Conservation (phyloP, 2,329 filamentous ascomycete species). For the Penicillium sp. region DNA sequence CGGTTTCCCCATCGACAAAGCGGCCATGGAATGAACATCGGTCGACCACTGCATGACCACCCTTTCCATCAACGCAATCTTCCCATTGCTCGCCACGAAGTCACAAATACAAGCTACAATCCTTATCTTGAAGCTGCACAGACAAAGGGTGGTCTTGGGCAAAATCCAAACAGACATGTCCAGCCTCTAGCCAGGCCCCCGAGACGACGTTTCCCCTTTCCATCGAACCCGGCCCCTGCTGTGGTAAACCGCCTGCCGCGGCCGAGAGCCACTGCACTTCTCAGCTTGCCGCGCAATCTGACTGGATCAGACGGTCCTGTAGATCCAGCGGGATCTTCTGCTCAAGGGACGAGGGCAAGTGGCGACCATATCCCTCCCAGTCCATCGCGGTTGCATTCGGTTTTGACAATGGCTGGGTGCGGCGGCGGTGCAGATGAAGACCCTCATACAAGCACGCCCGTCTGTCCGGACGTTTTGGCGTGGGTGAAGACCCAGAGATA, state of each 20-base stretch:
- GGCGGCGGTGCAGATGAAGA: neutral
- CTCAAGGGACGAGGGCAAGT: neutral
- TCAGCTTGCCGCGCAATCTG: neutral
- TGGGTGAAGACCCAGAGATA: slow-evolving; percentile 11
- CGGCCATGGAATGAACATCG: slow-evolving; percentile 40
- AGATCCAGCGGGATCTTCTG: neutral
- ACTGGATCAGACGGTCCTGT: neutral
- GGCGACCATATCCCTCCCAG: neutral
- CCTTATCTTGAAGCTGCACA: neutral
- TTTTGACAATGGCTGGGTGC: neutral
- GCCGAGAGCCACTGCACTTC: slow-evolving; percentile 2
- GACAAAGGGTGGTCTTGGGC: slow-evolving; percentile 1
- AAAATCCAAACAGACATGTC: neutral
- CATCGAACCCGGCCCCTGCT: neutral
- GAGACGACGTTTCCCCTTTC: slow-evolving; percentile 1
- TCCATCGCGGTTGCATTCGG: slow-evolving; percentile 4
- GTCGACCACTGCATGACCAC: slow-evolving; percentile 33
- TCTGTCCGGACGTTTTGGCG: neutral
- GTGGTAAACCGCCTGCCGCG: neutral
- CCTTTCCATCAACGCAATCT: slow-evolving; percentile 36
- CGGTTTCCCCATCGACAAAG: slow-evolving; percentile 43
- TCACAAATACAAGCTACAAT: neutral
- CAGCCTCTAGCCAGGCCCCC: neutral
- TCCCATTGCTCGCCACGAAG: slow-evolving; percentile 22
- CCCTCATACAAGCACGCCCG: neutral